phyloP scores from a whole-genome alignment of 176 grass and related monocot species.

The Carex littledalei region DNA sequence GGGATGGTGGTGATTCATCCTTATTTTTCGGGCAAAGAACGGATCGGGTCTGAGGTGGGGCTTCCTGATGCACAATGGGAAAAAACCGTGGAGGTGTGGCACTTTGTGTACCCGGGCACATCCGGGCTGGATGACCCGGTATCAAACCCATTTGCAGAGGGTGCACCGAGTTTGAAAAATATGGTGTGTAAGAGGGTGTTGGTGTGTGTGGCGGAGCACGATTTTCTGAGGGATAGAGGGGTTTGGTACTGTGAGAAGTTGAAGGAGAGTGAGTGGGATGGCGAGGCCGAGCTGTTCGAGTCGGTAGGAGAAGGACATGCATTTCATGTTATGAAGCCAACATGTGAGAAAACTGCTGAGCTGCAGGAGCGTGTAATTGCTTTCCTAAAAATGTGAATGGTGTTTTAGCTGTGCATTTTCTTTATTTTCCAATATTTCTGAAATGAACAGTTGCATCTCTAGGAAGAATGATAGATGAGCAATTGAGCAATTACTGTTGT shows the following conservation, averaged over 20 bases:
- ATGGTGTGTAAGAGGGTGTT: constrained; percentile 49
- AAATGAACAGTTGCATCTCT: constrained; percentile 2
- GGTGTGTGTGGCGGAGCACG: constrained; percentile 71
- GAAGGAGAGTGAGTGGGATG: constrained; percentile 44
- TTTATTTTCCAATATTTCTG: not conserved
- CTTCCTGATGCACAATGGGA: constrained; percentile 35
- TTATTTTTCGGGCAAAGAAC: constrained; percentile 62
- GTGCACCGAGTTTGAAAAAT: constrained; percentile 39
- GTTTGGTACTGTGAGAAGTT: constrained; percentile 67
- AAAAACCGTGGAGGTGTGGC: constrained; percentile 40
- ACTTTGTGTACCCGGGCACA: constrained; percentile 50
- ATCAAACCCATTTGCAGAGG: constrained; percentile 58
- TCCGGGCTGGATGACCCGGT: constrained; percentile 61
- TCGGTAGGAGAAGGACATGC: constrained; percentile 47
- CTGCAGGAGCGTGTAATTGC: constrained; percentile 35
- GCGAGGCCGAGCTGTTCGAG: constrained; percentile 55
- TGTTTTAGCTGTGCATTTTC: not conserved
- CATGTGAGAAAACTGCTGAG: constrained; percentile 31
- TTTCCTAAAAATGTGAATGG: constrained; percentile 41
- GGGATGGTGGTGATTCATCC: constrained; percentile 53
- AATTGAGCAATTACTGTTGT: not conserved
- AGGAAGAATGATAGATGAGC: not conserved
- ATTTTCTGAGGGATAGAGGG: constrained; percentile 60
- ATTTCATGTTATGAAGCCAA: constrained; percentile 47
- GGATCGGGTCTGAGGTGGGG: constrained; percentile 38